Conservation (phyloP, 306 rosid species). For the Ochetophila trinervis region DNA sequence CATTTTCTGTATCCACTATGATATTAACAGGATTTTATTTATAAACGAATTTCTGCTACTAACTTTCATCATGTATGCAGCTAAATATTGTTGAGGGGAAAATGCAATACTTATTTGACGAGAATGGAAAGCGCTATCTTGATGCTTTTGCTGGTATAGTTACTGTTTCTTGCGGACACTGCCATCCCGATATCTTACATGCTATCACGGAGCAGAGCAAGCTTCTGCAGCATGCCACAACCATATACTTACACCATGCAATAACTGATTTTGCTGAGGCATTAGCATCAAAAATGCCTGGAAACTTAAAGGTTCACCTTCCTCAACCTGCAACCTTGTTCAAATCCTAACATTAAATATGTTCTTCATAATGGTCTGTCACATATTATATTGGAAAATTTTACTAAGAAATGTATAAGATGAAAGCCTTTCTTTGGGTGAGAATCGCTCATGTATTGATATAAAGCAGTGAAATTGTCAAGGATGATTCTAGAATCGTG, state of each 20-base stretch:
- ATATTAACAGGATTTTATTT: background rate
- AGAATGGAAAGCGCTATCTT: slow-evolving; percentile 82
- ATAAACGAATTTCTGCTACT: slow-evolving; percentile 6
- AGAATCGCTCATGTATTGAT: background rate
- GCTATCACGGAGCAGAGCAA: slow-evolving; percentile 71
- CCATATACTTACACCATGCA: slow-evolving; percentile 71
- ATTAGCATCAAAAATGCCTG: slow-evolving; percentile 81
- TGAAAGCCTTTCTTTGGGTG: background rate
- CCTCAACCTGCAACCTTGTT: background rate
- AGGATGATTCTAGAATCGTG: background rate
- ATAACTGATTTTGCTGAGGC: slow-evolving; percentile 81
- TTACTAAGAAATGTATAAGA: background rate
- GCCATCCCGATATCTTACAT: slow-evolving; percentile 72
- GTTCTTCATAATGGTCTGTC: background rate
- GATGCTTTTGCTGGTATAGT: slow-evolving; percentile 98
- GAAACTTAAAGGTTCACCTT: slow-evolving; percentile 58
- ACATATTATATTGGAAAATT: background rate
- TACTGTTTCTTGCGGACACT: slow-evolving; percentile 95
- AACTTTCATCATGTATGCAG: slow-evolving; percentile 36
- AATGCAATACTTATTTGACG: slow-evolving; percentile 90
- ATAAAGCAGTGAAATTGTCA: background rate
- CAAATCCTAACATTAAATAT: background rate
- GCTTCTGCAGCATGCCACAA: slow-evolving; percentile 85
- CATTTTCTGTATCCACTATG: background rate
- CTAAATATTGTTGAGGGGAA: slow-evolving; percentile 91